Percentiles rank a stretch among this genome's conserved stretches.
Evolutionary conservation across 805 yeast genomes (phyloP).

Genomic region (Starmerella kuoi): DNA sequence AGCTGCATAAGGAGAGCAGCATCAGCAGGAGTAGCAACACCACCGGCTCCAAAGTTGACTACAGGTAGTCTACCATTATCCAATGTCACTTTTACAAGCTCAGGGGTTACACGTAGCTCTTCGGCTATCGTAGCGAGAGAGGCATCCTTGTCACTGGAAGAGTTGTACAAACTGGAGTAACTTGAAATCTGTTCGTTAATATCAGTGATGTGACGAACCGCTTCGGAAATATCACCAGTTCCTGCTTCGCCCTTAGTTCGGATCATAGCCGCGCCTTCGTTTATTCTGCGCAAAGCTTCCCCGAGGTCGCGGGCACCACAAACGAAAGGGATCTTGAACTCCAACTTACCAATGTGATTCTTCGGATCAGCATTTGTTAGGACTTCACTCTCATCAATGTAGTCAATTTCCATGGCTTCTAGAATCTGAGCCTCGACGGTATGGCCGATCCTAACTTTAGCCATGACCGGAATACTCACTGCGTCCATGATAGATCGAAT

Average conservation of each 20-base stretch:
- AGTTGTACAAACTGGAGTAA: slow-evolving; percentile 24
- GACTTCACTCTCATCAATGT: slow-evolving; percentile 76
- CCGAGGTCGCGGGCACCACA: slow-evolving; percentile 77
- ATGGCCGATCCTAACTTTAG: slow-evolving; percentile 76
- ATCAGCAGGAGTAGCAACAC: slow-evolving; percentile 79
- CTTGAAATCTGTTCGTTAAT: slow-evolving; percentile 47
- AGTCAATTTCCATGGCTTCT: slow-evolving; percentile 60
- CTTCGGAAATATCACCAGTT: slow-evolving; percentile 76
- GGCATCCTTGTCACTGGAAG: slow-evolving; percentile 2
- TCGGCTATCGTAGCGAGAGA: slow-evolving; percentile 39
- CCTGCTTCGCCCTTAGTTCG: slow-evolving; percentile 86
- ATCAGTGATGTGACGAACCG: slow-evolving; percentile 58
- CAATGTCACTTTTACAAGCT: slow-evolving; percentile 37
- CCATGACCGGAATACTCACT: slow-evolving; percentile 52
- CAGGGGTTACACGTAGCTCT: slow-evolving; percentile 47
- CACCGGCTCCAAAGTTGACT: slow-evolving; percentile 81
- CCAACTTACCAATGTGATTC: slow-evolving; percentile 48
- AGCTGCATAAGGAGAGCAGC: slow-evolving; percentile 74
- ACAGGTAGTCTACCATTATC: slow-evolving; percentile 58
- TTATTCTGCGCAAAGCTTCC: slow-evolving; percentile 65
- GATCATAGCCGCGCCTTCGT: slow-evolving; percentile 80
- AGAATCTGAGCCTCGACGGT: slow-evolving; percentile 69
- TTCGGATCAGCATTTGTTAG: slow-evolving; percentile 68
- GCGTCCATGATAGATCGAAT: slow-evolving; percentile 60
- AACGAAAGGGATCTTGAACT: slow-evolving; percentile 63